Evolutionary conservation across 1,284 basidiomycete genomes (phyloP).

Genomic region (Trichosporon ovoides): DNA sequence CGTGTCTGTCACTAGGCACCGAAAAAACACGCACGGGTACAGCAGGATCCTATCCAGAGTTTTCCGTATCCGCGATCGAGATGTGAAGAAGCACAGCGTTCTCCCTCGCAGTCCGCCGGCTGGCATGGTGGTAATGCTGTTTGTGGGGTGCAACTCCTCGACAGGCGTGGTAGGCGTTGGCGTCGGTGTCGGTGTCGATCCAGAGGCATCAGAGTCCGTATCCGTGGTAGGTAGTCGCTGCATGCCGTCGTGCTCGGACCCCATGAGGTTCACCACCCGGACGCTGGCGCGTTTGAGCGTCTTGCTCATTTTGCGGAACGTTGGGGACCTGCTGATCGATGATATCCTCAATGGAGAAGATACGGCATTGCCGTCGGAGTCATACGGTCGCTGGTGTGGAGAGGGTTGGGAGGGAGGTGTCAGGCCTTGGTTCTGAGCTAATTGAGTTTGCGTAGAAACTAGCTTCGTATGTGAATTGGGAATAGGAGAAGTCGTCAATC

Average conservation of each 20-base stretch:
- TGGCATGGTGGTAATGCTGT: slow-evolving; percentile 18
- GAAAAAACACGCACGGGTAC: slow-evolving; percentile 56
- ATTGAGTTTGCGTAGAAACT: slow-evolving; percentile 2
- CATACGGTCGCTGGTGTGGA: slow-evolving; percentile 18
- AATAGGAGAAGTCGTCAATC: background rate
- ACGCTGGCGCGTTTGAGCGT: slow-evolving; percentile 53
- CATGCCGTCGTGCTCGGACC: slow-evolving; percentile 52
- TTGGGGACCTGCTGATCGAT: slow-evolving; percentile 28
- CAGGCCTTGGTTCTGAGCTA: slow-evolving; percentile 4
- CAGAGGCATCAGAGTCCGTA: slow-evolving; percentile 9
- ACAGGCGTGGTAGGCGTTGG: slow-evolving; percentile 9
- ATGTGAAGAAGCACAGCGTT: slow-evolving; percentile 71
- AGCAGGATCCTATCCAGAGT: slow-evolving; percentile 63
- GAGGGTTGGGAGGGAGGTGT: slow-evolving; percentile 6
- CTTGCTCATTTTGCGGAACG: slow-evolving; percentile 35
- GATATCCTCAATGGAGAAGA: slow-evolving; percentile 8
- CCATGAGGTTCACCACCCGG: slow-evolving; percentile 63
- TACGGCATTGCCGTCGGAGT: slow-evolving; percentile 23
- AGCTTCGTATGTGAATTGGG: slow-evolving; percentile 1
- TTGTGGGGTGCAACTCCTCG: slow-evolving; percentile 18
- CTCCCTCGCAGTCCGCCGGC: slow-evolving; percentile 61
- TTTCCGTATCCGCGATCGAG: slow-evolving; percentile 60
- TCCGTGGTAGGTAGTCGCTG: slow-evolving; percentile 25
- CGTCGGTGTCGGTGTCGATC: background rate
- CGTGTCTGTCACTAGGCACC: background rate